These are phyloP conservation scores for Phytophthora sojae DNA, from an alignment of 352 stramenopile species.

Conservation along the genomic window DNA sequence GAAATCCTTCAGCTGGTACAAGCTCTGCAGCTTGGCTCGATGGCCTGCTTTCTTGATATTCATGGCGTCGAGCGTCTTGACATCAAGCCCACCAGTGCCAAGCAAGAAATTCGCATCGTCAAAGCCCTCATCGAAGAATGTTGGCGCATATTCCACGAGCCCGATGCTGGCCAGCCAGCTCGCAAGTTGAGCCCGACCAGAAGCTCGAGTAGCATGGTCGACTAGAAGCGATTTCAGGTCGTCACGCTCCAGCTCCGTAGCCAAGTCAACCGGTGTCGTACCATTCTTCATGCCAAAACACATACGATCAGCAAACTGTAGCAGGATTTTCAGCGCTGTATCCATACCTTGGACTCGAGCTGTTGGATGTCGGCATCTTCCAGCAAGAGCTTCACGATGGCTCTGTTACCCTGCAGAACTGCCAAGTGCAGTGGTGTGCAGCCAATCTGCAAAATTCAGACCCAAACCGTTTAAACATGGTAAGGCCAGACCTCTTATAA, in stretches of 20 bases:
- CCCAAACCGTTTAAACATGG: neutral
- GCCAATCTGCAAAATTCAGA: constrained; percentile 42
- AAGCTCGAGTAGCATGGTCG: constrained; percentile 42
- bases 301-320: neutral
- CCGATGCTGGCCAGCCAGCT: constrained; percentile 80
- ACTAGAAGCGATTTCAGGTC: constrained; percentile 48
- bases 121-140: constrained; percentile 64
- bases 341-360: constrained; percentile 52
- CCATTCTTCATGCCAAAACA: constrained; percentile 38
- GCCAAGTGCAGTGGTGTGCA: constrained; percentile 72
- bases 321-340: neutral
- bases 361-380: constrained; percentile 46
- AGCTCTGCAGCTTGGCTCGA: constrained; percentile 64
- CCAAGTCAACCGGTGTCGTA: constrained; percentile 67
- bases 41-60: constrained; percentile 75
- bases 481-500: neutral
- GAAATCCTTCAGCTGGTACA: constrained; percentile 76
- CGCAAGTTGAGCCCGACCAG: constrained; percentile 44
- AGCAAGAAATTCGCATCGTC: constrained; percentile 76
- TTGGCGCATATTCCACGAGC: constrained; percentile 63
- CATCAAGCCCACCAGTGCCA: constrained; percentile 44
- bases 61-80: constrained; percentile 65
- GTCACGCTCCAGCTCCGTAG: constrained; percentile 44
- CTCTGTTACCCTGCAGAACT: constrained; percentile 50
- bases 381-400: constrained; percentile 66